Conservation (phyloP, 2,329 filamentous ascomycete genomes). For the Fusarium palustre region DNA sequence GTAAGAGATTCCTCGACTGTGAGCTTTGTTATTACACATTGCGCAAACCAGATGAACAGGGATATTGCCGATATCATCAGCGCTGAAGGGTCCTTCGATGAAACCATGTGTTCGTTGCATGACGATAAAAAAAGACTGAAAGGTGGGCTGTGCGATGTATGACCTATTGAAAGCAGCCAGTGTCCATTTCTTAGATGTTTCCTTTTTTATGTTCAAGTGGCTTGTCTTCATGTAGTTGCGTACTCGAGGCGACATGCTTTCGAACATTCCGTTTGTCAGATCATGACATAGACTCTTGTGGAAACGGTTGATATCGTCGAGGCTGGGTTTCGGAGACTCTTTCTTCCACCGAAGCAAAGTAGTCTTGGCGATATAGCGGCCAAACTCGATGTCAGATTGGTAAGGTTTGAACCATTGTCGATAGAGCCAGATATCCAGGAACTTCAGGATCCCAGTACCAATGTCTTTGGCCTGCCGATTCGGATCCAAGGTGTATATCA, state of each 20-base stretch:
- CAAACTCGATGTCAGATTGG: conserved; percentile 2
- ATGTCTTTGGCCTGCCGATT: background rate
- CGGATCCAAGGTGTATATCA: conserved; percentile 5
- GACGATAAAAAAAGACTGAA: background rate
- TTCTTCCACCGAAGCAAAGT: background rate
- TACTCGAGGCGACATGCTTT: background rate
- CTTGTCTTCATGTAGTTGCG: background rate
- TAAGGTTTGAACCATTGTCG: conserved; percentile 13
- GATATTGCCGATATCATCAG: background rate
- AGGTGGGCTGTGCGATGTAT: background rate
- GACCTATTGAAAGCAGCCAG: background rate
- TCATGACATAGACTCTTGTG: background rate
- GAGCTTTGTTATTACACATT: too few relatives aligned
- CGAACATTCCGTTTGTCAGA: background rate
- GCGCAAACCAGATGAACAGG: background rate
- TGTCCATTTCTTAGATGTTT: background rate
- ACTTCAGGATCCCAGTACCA: background rate
- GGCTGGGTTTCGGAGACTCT: background rate
- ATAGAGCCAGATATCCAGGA: conserved; percentile 16
- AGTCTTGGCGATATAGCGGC: background rate
- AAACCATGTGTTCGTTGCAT: background rate
- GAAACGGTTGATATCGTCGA: background rate
- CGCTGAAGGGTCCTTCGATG: background rate
- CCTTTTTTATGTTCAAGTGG: background rate
- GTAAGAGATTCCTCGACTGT: fast-evolving